Percentiles rank a stretch among this genome's conserved stretches.
These are phyloP conservation scores for Malassezia globosa DNA, from an alignment of 1,284 basidiomycete genomes.

Conservation along the genomic window DNA sequence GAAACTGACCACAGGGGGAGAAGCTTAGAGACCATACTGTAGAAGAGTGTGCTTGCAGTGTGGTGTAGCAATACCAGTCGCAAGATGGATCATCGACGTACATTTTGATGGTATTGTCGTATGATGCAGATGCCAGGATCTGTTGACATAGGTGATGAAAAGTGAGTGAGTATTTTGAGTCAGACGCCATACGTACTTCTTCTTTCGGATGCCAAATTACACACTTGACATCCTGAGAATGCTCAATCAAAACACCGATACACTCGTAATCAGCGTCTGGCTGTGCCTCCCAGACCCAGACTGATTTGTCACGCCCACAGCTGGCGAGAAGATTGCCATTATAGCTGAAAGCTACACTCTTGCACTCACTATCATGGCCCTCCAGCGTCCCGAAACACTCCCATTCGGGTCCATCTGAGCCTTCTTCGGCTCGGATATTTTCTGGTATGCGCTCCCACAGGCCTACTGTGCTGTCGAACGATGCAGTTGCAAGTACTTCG, in stretches of 20 bases:
- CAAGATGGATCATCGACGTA: conserved; percentile 87
- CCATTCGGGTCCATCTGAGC: conserved; percentile 49
- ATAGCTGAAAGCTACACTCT: conserved; percentile 74
- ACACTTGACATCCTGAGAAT: conserved; percentile 89
- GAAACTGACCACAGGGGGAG: conserved; percentile 66
- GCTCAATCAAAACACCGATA: conserved; percentile 90
- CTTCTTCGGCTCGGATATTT: neutral
- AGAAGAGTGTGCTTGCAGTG: conserved; percentile 61
- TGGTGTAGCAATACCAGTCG: conserved; percentile 82
- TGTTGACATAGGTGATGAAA: conserved; percentile 17
- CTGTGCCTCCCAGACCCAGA: conserved; percentile 93
- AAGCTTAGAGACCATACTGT: conserved; percentile 84
- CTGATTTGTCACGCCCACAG: conserved; percentile 88
- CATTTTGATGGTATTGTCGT: conserved; percentile 90
- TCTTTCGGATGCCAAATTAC: conserved; percentile 89
- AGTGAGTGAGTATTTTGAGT: no score
- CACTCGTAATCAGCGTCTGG: conserved; percentile 76
- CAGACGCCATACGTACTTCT: conserved; percentile 70
- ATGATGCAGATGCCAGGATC: conserved; percentile 87
- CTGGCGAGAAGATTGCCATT: conserved; percentile 74
- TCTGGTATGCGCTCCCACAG: conserved; percentile 61
- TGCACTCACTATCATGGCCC: conserved; percentile 96
- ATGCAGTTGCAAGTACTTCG: conserved; percentile 76
- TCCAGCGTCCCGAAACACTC: conserved; percentile 78
- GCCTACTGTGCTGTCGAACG: conserved; percentile 84